Evolutionary conservation across 495 filamentous ascomycete genomes (phyloP).

Genomic region (Penicillium coprophilum): DNA sequence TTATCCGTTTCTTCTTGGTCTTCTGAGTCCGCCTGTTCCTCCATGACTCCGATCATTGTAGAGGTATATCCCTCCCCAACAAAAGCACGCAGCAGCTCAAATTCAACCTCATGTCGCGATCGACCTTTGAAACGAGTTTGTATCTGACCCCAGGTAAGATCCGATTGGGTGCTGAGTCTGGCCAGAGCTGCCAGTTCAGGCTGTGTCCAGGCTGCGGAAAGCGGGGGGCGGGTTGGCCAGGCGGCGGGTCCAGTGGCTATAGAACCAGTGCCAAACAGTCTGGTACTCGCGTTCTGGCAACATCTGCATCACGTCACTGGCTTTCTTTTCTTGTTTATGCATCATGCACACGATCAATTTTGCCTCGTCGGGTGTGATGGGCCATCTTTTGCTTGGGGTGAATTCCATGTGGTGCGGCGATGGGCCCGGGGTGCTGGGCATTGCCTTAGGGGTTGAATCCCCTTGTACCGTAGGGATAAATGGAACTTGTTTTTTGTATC

Average conservation of each 20-base stretch:
- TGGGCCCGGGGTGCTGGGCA: background rate
- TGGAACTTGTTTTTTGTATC: background rate
- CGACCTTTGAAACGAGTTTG: constrained; percentile 32
- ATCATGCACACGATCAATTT: constrained; percentile 36
- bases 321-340: constrained; percentile 29
- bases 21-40: background rate
- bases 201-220: constrained; percentile 37
- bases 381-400: constrained; percentile 17
- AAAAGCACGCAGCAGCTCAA: constrained; percentile 41
- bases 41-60: constrained; percentile 6
- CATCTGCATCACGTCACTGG: constrained; percentile 33
- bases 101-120: constrained; percentile 38
- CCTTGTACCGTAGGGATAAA: background rate
- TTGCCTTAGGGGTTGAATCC: constrained; percentile 8
- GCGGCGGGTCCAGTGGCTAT: constrained; percentile 36
- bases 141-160: constrained; percentile 38
- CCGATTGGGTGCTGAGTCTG: constrained; percentile 28
- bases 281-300: constrained; percentile 30
- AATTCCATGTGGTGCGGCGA: constrained; percentile 11
- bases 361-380: constrained; percentile 38
- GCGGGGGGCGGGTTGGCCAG: constrained; percentile 31
- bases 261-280: constrained; percentile 31
- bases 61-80: constrained; percentile 14
- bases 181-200: constrained; percentile 32
- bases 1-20: background rate